Percentiles rank a stretch among this genome's conserved stretches.
Conservation (phyloP, 257 asterid genomes). For the Solanum corneliomulleri region DNA sequence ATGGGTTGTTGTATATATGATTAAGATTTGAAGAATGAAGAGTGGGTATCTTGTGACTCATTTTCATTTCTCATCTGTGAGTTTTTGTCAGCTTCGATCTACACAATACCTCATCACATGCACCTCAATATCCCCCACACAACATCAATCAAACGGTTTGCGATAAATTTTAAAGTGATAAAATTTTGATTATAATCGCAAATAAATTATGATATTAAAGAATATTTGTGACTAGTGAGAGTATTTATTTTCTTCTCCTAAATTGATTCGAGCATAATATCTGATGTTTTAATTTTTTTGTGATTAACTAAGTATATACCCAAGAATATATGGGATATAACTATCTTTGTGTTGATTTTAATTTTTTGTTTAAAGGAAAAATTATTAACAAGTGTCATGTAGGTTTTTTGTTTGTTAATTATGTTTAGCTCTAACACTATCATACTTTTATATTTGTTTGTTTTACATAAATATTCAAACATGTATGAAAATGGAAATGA, state of each 20-base stretch:
- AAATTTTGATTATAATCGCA: too few relatives aligned
- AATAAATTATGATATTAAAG: neutral
- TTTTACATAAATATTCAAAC: neutral
- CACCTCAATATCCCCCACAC: neutral
- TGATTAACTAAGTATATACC: too few relatives aligned
- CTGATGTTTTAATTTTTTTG: too few relatives aligned
- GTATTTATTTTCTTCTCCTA: too few relatives aligned
- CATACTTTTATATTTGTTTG: neutral
- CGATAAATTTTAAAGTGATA: neutral
- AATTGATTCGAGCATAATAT: too few relatives aligned
- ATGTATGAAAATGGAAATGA: neutral
- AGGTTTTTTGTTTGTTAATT: neutral
- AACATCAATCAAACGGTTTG: neutral
- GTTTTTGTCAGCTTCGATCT: neutral
- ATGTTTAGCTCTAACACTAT: neutral
- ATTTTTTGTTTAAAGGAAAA: neutral
- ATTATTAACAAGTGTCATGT: neutral
- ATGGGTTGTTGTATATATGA: neutral
- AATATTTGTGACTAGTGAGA: too few relatives aligned
- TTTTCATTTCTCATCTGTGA: neutral
- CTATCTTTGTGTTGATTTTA: neutral
- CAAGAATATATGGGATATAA: neutral
- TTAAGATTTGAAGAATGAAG: neutral
- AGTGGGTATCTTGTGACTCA: neutral
- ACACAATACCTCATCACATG: neutral